Evolutionary conservation across 805 yeast species (phyloP).

Genomic region (Kregervanrija pseudodelftensis): DNA sequence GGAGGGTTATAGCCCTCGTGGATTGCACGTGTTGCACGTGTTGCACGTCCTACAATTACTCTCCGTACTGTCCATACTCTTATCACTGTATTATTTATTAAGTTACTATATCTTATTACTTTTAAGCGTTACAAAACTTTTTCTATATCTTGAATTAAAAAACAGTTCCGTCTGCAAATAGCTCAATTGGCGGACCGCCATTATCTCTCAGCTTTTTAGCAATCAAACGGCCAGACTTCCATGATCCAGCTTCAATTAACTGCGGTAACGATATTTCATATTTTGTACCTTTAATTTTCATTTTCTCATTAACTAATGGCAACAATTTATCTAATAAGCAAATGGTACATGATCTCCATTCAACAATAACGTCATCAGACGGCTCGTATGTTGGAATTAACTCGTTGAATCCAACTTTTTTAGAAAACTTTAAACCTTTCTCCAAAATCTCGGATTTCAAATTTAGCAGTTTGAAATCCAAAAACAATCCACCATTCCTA

Average conservation of each 20-base stretch:
- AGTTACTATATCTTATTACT: too few relatives aligned
- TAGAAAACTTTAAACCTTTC: constrained; percentile 32
- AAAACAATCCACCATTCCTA: constrained; percentile 58
- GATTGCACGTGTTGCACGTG: too few relatives aligned
- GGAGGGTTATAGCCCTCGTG: too few relatives aligned
- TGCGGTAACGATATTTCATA: constrained; percentile 43
- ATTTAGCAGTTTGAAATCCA: constrained; percentile 45
- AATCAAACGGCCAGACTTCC: constrained; percentile 60
- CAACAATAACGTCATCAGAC: constrained; percentile 54
- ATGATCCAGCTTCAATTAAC: constrained; percentile 59
- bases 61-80: too few relatives aligned
- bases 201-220: constrained; percentile 43
- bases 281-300: constrained; percentile 27
- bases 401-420: constrained; percentile 21
- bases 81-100: too few relatives aligned
- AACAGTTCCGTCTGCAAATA: constrained; percentile 59
- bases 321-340: constrained; percentile 48
- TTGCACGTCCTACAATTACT: too few relatives aligned
- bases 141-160: constrained; percentile 28
- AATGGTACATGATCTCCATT: constrained; percentile 60
- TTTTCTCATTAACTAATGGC: constrained; percentile 41
- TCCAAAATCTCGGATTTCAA: constrained; percentile 36
- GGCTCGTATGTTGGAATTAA: constrained; percentile 45
- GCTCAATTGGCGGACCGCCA: constrained; percentile 58
- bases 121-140: too few relatives aligned